Conservation (phyloP, 1,139 yeast genomes). For the Hanseniaspora gamundiae region DNA sequence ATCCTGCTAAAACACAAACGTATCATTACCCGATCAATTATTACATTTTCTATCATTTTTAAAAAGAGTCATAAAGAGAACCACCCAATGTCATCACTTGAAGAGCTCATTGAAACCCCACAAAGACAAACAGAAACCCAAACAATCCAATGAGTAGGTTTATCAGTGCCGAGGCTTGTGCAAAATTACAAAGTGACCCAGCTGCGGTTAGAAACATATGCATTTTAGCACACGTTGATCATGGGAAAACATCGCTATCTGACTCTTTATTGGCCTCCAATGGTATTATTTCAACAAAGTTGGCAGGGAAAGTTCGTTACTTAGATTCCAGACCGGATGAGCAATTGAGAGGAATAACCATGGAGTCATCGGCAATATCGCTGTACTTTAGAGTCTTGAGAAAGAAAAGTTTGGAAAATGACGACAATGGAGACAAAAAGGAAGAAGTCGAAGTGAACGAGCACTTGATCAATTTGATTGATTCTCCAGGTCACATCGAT, state of each 20-base stretch:
- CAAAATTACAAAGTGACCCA: slow-evolving; percentile 57
- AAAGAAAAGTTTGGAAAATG: slow-evolving; percentile 26
- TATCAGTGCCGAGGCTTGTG: slow-evolving; percentile 44
- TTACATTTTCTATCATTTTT: too few relatives aligned
- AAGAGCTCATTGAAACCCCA: too few relatives aligned
- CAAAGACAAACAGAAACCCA: too few relatives aligned
- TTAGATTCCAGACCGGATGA: slow-evolving; percentile 93
- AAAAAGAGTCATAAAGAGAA: too few relatives aligned
- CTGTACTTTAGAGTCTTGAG: slow-evolving; percentile 61
- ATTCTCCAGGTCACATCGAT: slow-evolving; percentile 98
- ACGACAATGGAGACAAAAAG: slow-evolving; percentile 31
- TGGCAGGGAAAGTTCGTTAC: slow-evolving; percentile 92
- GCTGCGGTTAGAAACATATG: slow-evolving; percentile 75
- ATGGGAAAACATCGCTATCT: slow-evolving; percentile 91
- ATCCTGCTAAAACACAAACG: too few relatives aligned
- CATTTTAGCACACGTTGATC: slow-evolving; percentile 96
- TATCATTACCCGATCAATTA: too few relatives aligned
- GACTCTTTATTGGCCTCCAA: slow-evolving; percentile 89
- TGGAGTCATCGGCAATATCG: slow-evolving; percentile 93
- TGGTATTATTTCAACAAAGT: slow-evolving; percentile 86
- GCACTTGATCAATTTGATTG: slow-evolving; percentile 81
- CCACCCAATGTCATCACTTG: too few relatives aligned
- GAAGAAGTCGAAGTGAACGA: slow-evolving; percentile 45
- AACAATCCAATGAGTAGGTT: slow-evolving; percentile 5
- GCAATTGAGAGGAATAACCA: slow-evolving; percentile 90